phyloP scores from a whole-genome alignment of 495 filamentous ascomycete genomes.

The Haplographium delicatum region DNA sequence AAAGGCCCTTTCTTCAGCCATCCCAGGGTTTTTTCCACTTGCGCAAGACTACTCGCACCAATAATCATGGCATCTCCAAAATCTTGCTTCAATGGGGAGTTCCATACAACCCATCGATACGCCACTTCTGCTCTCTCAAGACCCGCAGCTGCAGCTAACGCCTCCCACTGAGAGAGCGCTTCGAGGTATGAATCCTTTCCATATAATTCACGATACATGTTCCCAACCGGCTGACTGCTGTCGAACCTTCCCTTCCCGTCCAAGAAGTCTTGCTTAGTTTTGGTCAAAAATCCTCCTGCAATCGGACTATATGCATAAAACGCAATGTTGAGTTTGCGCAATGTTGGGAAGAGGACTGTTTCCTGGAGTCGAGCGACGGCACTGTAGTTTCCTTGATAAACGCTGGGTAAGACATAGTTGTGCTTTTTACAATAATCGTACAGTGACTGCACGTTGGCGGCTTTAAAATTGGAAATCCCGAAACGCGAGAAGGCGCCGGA shows the following conservation, averaged over 20 bases:
- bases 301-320: constrained; percentile 46
- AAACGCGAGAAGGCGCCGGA: constrained; percentile 38
- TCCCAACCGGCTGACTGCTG: constrained; percentile 22
- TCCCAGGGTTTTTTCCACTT: constrained; percentile 46
- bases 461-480: constrained; percentile 42
- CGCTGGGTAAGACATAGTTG: constrained; percentile 37
- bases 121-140: constrained; percentile 45
- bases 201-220: constrained; percentile 38
- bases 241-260: constrained; percentile 39
- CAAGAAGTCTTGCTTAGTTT: constrained; percentile 25
- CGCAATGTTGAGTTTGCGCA: constrained; percentile 41
- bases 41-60: constrained; percentile 41
- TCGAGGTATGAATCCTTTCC: constrained; percentile 34
- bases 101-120: constrained; percentile 50
- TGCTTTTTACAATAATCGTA: constrained; percentile 37
- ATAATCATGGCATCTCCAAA: constrained; percentile 49
- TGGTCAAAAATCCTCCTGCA: constrained; percentile 45
- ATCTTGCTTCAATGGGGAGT: constrained; percentile 43
- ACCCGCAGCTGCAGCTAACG: constrained; percentile 39
- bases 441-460: constrained; percentile 40
- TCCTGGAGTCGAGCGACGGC: constrained; percentile 37
- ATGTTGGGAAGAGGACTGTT: constrained; percentile 39
- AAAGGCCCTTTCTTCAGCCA: constrained; percentile 45
- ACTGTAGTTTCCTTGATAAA: constrained; percentile 49
- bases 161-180: constrained; percentile 43